Conservation (phyloP, 2,329 filamentous ascomycete species). For the Trichoderma breve region DNA sequence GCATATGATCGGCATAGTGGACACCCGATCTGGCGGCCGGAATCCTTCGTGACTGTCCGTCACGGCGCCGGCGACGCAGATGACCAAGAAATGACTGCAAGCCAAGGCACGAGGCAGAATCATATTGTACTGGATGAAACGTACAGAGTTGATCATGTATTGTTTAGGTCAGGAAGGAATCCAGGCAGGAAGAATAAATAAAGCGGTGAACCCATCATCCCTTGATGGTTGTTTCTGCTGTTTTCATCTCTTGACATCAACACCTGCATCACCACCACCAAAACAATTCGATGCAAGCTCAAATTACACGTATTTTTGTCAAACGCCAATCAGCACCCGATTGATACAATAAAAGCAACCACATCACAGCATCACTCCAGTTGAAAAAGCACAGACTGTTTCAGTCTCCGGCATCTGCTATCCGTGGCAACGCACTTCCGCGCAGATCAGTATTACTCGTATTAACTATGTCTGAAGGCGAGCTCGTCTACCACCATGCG, state of each 20-base stretch:
- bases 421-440: slow-evolving; percentile 2
- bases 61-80: not conserved
- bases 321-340: not conserved
- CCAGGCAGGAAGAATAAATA: not conserved
- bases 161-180: not conserved
- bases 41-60: not conserved
- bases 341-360: not conserved
- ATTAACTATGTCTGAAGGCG: slow-evolving; percentile 1
- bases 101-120: not conserved
- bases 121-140: not conserved
- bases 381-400: not conserved
- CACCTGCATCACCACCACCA: not conserved
- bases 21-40: not conserved
- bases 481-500: slow-evolving; percentile 31
- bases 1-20: not conserved
- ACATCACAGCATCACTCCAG: not conserved
- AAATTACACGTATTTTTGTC: not conserved
- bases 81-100: not conserved
- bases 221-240: not conserved
- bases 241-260: not conserved
- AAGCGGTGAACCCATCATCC: not conserved
- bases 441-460: slow-evolving; percentile 1
- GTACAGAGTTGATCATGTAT: not conserved
- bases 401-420: not conserved
- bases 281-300: not conserved